Conservation (phyloP, 2,329 filamentous ascomycete genomes). For the Sclerotinia spermophila region DNA sequence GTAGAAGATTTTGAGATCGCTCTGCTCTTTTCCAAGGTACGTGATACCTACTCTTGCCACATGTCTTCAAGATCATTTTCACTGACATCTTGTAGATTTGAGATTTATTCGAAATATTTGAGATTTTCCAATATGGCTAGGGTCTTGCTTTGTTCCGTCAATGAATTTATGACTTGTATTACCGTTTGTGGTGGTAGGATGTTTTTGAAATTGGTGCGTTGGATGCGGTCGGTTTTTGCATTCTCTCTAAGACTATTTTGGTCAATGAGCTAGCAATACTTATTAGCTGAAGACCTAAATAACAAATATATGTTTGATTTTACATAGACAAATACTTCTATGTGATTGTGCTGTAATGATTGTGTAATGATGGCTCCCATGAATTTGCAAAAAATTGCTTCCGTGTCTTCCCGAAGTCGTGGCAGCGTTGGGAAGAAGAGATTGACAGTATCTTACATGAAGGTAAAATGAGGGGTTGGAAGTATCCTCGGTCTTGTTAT, state of each 20-base stretch:
- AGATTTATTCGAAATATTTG: background rate
- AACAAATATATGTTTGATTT: background rate
- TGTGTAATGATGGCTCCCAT: background rate
- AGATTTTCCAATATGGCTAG: background rate
- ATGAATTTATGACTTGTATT: background rate
- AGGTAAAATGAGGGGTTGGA: background rate
- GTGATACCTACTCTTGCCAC: background rate
- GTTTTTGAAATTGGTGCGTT: background rate
- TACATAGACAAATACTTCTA: background rate
- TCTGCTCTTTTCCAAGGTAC: background rate
- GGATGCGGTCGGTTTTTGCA: slow-evolving; percentile 2
- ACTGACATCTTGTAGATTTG: background rate
- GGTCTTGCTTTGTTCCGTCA: background rate
- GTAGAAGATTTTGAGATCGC: background rate
- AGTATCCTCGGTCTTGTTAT: background rate
- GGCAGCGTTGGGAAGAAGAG: background rate
- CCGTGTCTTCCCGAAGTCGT: background rate
- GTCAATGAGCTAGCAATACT: background rate
- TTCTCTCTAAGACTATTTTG: background rate
- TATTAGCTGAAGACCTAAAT: background rate
- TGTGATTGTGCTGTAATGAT: background rate
- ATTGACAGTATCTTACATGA: background rate
- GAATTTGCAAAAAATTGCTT: background rate
- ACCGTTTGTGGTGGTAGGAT: background rate
- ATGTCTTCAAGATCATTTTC: background rate